These are phyloP conservation scores for Saururus chinensis DNA, from an alignment of 164 flowering plant genomes.

Conservation along the genomic window DNA sequence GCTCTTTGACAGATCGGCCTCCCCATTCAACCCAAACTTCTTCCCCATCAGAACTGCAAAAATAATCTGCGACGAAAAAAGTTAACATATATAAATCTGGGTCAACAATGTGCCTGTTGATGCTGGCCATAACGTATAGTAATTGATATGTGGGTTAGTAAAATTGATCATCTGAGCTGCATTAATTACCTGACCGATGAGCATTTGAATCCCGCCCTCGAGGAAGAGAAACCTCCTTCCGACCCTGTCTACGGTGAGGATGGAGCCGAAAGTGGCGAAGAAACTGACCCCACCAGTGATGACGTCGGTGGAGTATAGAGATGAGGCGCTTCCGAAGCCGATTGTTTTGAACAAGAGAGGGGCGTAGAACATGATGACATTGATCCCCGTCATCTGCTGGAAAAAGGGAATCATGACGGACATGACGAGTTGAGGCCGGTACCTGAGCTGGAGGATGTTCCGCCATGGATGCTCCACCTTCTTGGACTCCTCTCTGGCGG, in stretches of 20 bases:
- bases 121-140: no score
- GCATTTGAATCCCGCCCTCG: no score
- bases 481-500: slow-evolving; percentile 16
- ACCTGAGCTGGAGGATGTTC: slow-evolving; percentile 12
- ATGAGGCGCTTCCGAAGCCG: slow-evolving; percentile 15
- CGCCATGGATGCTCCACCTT: slow-evolving; percentile 17
- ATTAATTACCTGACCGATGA: no score
- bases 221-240: no score
- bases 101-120: no score
- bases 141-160: no score
- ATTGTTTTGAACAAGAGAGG: slow-evolving; percentile 19
- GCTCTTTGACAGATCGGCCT: slow-evolving; percentile 7
- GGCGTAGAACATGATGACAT: no score
- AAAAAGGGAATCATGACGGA: no score
- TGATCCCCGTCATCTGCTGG: no score
- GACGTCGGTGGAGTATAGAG: slow-evolving; percentile 17
- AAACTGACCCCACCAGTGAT: slow-evolving; percentile 18
- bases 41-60: slow-evolving; percentile 9
- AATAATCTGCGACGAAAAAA: slow-evolving; percentile 1
- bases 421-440: no score
- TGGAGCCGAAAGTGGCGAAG: slow-evolving; percentile 15
- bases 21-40: slow-evolving; percentile 8
- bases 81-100: neutral
- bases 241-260: no score
- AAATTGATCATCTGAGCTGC: no score